These are phyloP conservation scores for Pseudevernia furfuracea DNA, from an alignment of 495 filamentous ascomycete species.

Conservation along the genomic window DNA sequence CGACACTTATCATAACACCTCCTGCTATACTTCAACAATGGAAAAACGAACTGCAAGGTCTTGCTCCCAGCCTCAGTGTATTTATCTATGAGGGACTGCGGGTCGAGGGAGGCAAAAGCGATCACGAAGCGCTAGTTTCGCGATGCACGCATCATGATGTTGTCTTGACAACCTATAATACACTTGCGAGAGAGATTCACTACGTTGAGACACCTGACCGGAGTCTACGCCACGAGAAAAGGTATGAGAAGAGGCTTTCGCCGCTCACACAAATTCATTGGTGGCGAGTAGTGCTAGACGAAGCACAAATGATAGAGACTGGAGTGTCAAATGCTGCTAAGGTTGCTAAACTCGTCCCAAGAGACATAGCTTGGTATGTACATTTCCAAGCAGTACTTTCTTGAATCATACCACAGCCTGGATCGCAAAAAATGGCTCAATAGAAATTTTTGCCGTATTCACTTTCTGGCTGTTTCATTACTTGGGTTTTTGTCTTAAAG, in stretches of 20 bases:
- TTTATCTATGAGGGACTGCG: conserved; percentile 45
- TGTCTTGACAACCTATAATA: conserved; percentile 75
- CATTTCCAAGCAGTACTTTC: neutral
- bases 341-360: conserved; percentile 70
- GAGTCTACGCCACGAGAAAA: conserved; percentile 55
- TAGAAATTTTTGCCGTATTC: neutral
- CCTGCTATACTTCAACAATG: conserved; percentile 77
- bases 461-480: neutral
- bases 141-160: conserved; percentile 57
- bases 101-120: conserved; percentile 34
- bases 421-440: neutral
- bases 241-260: conserved; percentile 59
- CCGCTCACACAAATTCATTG: conserved; percentile 73
- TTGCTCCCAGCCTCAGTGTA: conserved; percentile 55
- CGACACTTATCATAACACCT: conserved; percentile 85
- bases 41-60: conserved; percentile 66
- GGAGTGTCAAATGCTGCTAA: conserved; percentile 76
- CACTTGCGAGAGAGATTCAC: conserved; percentile 70
- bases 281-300: conserved; percentile 92
- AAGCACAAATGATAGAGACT: conserved; percentile 91
- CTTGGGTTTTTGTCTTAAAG: neutral
- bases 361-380: conserved; percentile 62
- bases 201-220: conserved; percentile 60
- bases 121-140: conserved; percentile 41
- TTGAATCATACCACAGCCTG: neutral